These are phyloP conservation scores for Lentinula lateritia DNA, from an alignment of 768 basidiomycete species.

Conservation along the genomic window DNA sequence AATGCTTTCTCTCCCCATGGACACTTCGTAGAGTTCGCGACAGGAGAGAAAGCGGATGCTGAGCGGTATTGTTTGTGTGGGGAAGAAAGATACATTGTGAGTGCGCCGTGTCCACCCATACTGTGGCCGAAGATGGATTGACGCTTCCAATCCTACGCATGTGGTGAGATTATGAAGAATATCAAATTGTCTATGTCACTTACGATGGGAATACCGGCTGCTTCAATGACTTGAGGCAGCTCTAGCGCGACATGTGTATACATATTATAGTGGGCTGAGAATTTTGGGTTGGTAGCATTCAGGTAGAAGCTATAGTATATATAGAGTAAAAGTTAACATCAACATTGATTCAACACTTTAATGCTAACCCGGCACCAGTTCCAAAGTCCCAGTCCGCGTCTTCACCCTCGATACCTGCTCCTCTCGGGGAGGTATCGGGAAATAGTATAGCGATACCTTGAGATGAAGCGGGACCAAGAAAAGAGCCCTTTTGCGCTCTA, in stretches of 20 bases:
- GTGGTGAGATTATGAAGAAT: not conserved
- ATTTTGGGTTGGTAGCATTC: constrained; percentile 78
- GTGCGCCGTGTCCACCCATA: constrained; percentile 96
- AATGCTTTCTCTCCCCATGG: constrained; percentile 96
- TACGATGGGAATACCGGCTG: constrained; percentile 74
- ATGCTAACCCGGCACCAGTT: constrained; percentile 67
- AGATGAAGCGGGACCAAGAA: constrained; percentile 78
- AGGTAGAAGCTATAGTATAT: constrained; percentile 61
- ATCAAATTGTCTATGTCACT: constrained; percentile 17
- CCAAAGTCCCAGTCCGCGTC: constrained; percentile 87
- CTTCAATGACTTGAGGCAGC: constrained; percentile 73
- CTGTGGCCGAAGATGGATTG: constrained; percentile 94
- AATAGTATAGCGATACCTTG: constrained; percentile 90
- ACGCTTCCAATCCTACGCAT: constrained; percentile 64
- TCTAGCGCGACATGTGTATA: constrained; percentile 78
- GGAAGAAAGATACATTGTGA: constrained; percentile 83
- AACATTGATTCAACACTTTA: no score
- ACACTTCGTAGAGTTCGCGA: constrained; percentile 79
- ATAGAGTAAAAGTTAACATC: not conserved
- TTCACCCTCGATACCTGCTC: constrained; percentile 82
- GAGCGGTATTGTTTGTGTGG: constrained; percentile 66
- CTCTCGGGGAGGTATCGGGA: constrained; percentile 94
- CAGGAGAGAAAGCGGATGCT: constrained; percentile 84
- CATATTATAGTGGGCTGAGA: constrained; percentile 82
- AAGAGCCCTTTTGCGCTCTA: constrained; percentile 91